Base-by-base conservation (phyloP, 345 rosid species). In the Gossypium stocksii region DNA sequence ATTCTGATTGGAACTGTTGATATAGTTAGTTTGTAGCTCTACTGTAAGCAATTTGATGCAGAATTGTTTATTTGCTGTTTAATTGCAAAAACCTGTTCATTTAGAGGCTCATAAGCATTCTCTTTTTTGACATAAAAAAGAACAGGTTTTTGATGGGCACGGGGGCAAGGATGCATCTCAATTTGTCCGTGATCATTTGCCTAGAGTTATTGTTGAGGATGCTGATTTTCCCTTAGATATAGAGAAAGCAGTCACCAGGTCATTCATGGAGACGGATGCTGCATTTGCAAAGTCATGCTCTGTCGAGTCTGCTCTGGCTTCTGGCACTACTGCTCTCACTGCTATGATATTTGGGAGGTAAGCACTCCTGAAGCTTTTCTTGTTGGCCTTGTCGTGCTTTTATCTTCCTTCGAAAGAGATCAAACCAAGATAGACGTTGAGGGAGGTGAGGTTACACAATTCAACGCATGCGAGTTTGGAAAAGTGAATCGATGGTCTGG, bases 311-410 rank as follows among this genome's bases (percentile, higher is more conserved):
- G 58, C 78, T 71, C 80, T 80, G 20, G 86, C 93, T 34, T 94
- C 97, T 53, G 98, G 98, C 45, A 89, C 97, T 15, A 94, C 97
- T 14, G 97, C 92, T 2, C 88, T 94, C 59, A 87, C 97, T 7
- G 97, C 97, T 60, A 80, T 94, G 82, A 82, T 92, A 53, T 86
- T 89, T 71, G 98, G 98, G 74, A 86, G 93, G 87, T 88, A 82
- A 79, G 77, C 64, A 15, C 61, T 46, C 77, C 56, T n/a, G 10
- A n/a, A 75, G 43, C 29, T 44, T 72, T 27, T 54, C 20, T 19
- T 9, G 65, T 54, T 51, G 72, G 45, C 23, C 41, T 34, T 67
- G 2, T 54, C 14, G 56, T 66, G 54, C 34, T 22, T 66, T 45
- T 43, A 10, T 45, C 27, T 65, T 5, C 52, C 53, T 10, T 38